Base-by-base conservation (phyloP, 495 filamentous ascomycete genomes). In the Astrothelium macrocarpum region DNA sequence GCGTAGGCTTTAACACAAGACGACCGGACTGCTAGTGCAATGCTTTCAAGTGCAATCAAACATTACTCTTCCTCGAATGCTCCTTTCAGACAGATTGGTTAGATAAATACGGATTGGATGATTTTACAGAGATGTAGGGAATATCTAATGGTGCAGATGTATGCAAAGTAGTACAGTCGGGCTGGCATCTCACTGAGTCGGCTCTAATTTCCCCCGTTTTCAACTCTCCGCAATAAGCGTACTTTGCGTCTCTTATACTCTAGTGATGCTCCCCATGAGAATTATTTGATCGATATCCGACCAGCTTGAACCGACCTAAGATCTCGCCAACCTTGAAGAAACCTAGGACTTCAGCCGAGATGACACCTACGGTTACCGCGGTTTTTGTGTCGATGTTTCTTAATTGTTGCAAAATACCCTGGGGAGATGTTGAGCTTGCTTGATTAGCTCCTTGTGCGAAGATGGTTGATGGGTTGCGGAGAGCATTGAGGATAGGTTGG, bases 311-410 rank as follows among this genome's bases (percentile, higher is more conserved):
- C 63, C 92, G 81, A 64, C 94, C 94, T 68, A 97, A 87, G 78
- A 99, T 97, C 83, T 97, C 91, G 64, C 94, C 94, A 26, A 99
- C 84, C 20, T 91, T 92, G 83, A 97, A 99, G 83, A 99, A 97
- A 61, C 94, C 94, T 64, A 99, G 76, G 59, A 90, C 82, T 79
- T 99, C 94, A 42, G 92, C 93, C 43, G 77, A 71, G 64, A 96
- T 75, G 61, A 99, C 88, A 72, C 87, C 89, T 61, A 78, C 85
- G 26, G 88, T 73, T 29, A 80, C 81, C 62, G 91, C 65, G 74
- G 95, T 84, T 72, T 84, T 79, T 59, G 75, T 79, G 75, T 81
- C 87, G 70, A 92, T 60, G 75, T 86, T 89, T 71, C 90, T 83
- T 65, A 88, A 72, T 64, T 80, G 80, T 71, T 84, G 78, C 64